Conservation (phyloP, 164 flowering plant species). For the Magnolia changhungtana region DNA sequence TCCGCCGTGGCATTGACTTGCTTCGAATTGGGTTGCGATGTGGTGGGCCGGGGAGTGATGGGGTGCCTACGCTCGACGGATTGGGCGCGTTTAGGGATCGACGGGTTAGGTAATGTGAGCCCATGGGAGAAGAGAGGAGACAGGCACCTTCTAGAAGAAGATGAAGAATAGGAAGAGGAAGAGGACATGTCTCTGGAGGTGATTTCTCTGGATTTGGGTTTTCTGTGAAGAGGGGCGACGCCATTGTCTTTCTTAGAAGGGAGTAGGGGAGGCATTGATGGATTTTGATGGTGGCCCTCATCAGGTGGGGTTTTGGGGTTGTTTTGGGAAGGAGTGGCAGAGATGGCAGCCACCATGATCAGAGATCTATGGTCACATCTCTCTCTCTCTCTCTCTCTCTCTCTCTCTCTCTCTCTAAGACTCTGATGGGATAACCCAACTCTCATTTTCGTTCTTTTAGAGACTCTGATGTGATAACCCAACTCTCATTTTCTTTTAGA, state of each 20-base stretch:
- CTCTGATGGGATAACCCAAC: too few species aligned
- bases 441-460: too few species aligned
- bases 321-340: constrained; percentile 24
- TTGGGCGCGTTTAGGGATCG: constrained; percentile 46
- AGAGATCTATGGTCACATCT: not conserved
- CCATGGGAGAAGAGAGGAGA: constrained; percentile 42
- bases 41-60: constrained; percentile 17
- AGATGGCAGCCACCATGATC: constrained; percentile 75
- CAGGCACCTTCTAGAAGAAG: constrained; percentile 41
- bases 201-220: constrained; percentile 59
- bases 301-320: constrained; percentile 6
- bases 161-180: constrained; percentile 21
- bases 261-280: constrained; percentile 36
- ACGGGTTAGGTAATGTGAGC: constrained; percentile 13
- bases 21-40: constrained; percentile 21
- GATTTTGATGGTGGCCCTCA: constrained; percentile 7
- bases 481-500: too few species aligned
- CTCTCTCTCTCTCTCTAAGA: too few species aligned
- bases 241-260: constrained; percentile 52
- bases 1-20: constrained; percentile 24
- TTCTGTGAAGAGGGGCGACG: constrained; percentile 20
- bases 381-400: too few species aligned
- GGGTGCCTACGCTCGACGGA: constrained; percentile 54
- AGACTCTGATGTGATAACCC: too few species aligned
- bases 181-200: constrained; percentile 56